phyloP scores from a whole-genome alignment of 129 eudicot species.

The Centaurea solstitialis region DNA sequence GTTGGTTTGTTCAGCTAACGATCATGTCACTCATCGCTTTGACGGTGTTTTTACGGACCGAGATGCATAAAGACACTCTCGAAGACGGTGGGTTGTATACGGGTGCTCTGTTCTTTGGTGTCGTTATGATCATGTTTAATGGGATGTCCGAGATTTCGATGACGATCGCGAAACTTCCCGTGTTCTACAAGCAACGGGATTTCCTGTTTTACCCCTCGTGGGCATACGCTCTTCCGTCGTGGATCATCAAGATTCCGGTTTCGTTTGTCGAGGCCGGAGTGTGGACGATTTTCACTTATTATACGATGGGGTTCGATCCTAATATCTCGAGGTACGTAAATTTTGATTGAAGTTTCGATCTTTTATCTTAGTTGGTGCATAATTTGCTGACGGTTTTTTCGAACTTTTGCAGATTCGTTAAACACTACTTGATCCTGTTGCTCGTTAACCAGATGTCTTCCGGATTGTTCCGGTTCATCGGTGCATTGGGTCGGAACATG shows the following conservation, averaged over 20 bases:
- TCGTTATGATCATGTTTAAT: slow-evolving; percentile 45
- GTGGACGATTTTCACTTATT: slow-evolving; percentile 63
- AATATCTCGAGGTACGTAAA: slow-evolving; percentile 58
- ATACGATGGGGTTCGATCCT: slow-evolving; percentile 80
- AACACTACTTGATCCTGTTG: slow-evolving; percentile 42
- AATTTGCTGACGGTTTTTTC: slow-evolving; percentile 18
- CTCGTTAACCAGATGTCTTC: slow-evolving; percentile 52
- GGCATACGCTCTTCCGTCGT: slow-evolving; percentile 71
- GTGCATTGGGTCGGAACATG: slow-evolving; percentile 66
- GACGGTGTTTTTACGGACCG: slow-evolving; percentile 69
- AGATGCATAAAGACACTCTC: slow-evolving; percentile 40
- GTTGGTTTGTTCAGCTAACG: slow-evolving; percentile 41
- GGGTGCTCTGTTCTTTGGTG: slow-evolving; percentile 53
- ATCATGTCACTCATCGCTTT: slow-evolving; percentile 44
- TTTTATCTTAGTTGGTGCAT: background rate
- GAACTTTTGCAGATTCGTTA: slow-evolving; percentile 50
- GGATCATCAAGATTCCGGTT: slow-evolving; percentile 66
- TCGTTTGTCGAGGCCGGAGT: slow-evolving; percentile 58
- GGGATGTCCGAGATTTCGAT: slow-evolving; percentile 76
- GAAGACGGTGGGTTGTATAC: slow-evolving; percentile 48
- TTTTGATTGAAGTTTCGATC: background rate
- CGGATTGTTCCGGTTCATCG: slow-evolving; percentile 52
- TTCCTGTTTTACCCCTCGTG: slow-evolving; percentile 79
- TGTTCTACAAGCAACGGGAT: slow-evolving; percentile 83
- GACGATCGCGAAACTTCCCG: slow-evolving; percentile 79